A percentile compares a stretch with the other conserved stretches of the same genome.
Evolutionary conservation across 176 grass and related monocot species (phyloP).

Genomic region (Ampelocalamus luodianensis): DNA sequence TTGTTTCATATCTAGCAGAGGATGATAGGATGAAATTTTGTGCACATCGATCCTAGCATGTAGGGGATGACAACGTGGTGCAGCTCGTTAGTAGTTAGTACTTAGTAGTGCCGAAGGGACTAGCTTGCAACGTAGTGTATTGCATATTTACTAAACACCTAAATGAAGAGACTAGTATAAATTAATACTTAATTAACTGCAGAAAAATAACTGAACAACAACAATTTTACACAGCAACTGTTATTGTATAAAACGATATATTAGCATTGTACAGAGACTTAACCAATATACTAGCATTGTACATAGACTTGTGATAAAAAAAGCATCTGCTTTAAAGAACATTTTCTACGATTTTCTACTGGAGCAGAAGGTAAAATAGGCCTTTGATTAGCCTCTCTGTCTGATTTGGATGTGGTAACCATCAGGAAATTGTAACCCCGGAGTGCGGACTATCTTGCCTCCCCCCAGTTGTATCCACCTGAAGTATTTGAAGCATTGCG

Average conservation of each 20-base stretch:
- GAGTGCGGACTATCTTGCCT: conserved; percentile 41
- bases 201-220: neutral
- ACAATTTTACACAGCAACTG: neutral
- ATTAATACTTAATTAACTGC: neutral
- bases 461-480: conserved; percentile 52
- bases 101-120: no score
- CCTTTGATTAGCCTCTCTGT: neutral
- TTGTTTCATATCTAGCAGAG: neutral
- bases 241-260: neutral
- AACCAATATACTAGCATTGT: neutral
- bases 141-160: neutral
- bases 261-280: neutral
- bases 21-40: neutral
- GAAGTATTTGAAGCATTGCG: conserved; percentile 6
- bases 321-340: neutral
- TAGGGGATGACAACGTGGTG: no score
- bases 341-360: neutral
- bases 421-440: conserved; percentile 55
- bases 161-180: neutral
- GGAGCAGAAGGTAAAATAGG: conserved; percentile 6
- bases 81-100: no score
- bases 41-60: neutral
- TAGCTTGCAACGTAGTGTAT: neutral
- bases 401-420: conserved; percentile 47
- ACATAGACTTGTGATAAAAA: neutral